A percentile compares a stretch with the other conserved stretches of the same genome.
Conservation (phyloP, 345 rosid species). For the Eucalyptus fibrosa region DNA sequence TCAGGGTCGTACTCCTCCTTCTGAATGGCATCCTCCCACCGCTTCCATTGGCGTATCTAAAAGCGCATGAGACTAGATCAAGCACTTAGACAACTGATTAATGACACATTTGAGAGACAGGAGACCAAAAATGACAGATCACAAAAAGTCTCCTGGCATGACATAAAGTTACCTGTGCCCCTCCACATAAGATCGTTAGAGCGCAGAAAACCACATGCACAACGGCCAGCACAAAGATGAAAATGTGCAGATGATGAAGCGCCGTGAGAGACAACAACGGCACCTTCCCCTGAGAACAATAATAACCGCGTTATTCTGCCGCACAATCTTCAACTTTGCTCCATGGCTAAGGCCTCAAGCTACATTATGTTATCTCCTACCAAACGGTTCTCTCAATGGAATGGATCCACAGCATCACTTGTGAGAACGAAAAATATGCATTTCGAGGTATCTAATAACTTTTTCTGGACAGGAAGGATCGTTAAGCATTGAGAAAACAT, state of each 20-base stretch:
- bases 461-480: neutral
- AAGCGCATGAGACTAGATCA: neutral
- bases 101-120: neutral
- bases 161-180: conserved; percentile 36
- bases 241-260: conserved; percentile 74
- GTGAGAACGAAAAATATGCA: neutral
- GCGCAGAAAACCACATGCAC: conserved; percentile 64
- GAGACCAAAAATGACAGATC: neutral
- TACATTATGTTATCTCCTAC: neutral
- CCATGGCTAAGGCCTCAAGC: neutral
- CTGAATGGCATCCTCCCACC: conserved; percentile 53
- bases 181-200: conserved; percentile 71
- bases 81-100: neutral
- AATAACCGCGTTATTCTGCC: neutral
- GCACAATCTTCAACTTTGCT: neutral
- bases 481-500: neutral
- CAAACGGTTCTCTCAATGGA: neutral
- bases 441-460: neutral
- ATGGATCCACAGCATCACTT: neutral
- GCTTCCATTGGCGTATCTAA: conserved; percentile 72
- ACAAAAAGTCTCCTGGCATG: neutral
- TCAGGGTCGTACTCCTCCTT: conserved; percentile 27
- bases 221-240: conserved; percentile 74
- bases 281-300: conserved; percentile 42
- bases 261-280: conserved; percentile 57